A percentile compares a stretch with the other conserved stretches of the same genome.
These are phyloP conservation scores for Aspergillus saccharolyticus DNA, from an alignment of 495 filamentous ascomycete species.

Conservation along the genomic window DNA sequence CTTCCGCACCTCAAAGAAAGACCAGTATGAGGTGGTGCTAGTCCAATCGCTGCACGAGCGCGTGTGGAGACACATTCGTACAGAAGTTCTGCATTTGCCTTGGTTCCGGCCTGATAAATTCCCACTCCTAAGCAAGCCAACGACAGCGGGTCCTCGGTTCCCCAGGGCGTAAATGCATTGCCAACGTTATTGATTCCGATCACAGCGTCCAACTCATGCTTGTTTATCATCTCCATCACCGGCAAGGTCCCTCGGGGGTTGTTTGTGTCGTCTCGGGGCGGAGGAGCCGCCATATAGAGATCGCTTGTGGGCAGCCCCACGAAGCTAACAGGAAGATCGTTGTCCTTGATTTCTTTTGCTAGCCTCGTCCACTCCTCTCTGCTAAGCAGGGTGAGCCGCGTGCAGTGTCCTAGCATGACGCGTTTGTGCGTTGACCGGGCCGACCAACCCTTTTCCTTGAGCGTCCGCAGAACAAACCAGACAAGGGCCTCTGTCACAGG, in stretches of 20 bases:
- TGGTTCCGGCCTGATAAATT: conserved; percentile 62
- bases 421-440: conserved; percentile 31
- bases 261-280: conserved; percentile 20
- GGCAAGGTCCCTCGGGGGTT: conserved; percentile 54
- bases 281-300: conserved; percentile 63
- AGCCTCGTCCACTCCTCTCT: conserved; percentile 47
- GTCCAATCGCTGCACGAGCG: conserved; percentile 43
- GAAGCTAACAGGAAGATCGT: conserved; percentile 58
- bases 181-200: conserved; percentile 74
- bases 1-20: conserved; percentile 14
- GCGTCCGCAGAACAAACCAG: conserved; percentile 47
- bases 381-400: conserved; percentile 55
- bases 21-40: conserved; percentile 4
- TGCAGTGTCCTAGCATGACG: conserved; percentile 66
- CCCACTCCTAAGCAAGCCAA: conserved; percentile 61
- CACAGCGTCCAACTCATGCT: conserved; percentile 53
- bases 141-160: conserved; percentile 62
- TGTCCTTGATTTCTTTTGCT: conserved; percentile 32
- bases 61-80: conserved; percentile 59
- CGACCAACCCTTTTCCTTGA: conserved; percentile 47
- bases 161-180: conserved; percentile 73
- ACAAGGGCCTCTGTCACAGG: conserved; percentile 41
- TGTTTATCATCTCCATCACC: conserved; percentile 57
- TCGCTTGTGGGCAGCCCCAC: conserved; percentile 72
- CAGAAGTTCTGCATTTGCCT: conserved; percentile 52